Evolutionary conservation across 1,284 basidiomycete genomes (phyloP).

Genomic region (Pterulicium gracile): DNA sequence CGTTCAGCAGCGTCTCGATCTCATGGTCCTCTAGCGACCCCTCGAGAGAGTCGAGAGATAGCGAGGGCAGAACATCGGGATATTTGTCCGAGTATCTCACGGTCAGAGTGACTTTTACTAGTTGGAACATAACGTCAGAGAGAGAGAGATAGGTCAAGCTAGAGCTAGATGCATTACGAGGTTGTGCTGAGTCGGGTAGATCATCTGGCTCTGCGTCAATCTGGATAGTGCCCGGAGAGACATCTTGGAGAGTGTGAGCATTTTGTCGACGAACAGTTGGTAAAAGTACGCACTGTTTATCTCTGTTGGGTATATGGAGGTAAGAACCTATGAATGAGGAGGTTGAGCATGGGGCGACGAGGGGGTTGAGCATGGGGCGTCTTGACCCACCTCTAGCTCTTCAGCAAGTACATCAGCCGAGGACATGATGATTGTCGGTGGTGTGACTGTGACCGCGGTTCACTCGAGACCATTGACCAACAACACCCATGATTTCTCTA

Average conservation of each 20-base stretch:
- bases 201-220: conserved; percentile 89
- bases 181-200: conserved; percentile 44
- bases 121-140: no score
- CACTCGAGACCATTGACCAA: not conserved
- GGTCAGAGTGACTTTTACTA: conserved; percentile 68
- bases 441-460: not conserved
- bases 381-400: conserved; percentile 81
- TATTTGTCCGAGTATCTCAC: conserved; percentile 66
- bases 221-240: conserved; percentile 72
- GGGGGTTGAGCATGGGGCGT: conserved; percentile 10
- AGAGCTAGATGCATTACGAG: conserved; percentile 34
- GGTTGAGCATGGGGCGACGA: conserved; percentile 4
- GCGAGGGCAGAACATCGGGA: conserved; percentile 34
- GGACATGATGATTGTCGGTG: conserved; percentile 30
- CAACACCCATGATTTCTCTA: not conserved
- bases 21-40: conserved; percentile 61
- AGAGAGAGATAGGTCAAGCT: conserved; percentile 9
- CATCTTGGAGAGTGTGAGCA: conserved; percentile 56
- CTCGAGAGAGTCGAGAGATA: conserved; percentile 58
- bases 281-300: conserved; percentile 66
- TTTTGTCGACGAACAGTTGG: conserved; percentile 16
- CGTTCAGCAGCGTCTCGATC: conserved; percentile 41
- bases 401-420: conserved; percentile 59
- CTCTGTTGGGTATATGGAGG: conserved; percentile 93
- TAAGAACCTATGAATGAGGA: conserved; percentile 59